A percentile compares a stretch with the other conserved stretches of the same genome.
phyloP scores from a whole-genome alignment of 352 stramenopile genomes.

The Pythium aphanidermatum region DNA sequence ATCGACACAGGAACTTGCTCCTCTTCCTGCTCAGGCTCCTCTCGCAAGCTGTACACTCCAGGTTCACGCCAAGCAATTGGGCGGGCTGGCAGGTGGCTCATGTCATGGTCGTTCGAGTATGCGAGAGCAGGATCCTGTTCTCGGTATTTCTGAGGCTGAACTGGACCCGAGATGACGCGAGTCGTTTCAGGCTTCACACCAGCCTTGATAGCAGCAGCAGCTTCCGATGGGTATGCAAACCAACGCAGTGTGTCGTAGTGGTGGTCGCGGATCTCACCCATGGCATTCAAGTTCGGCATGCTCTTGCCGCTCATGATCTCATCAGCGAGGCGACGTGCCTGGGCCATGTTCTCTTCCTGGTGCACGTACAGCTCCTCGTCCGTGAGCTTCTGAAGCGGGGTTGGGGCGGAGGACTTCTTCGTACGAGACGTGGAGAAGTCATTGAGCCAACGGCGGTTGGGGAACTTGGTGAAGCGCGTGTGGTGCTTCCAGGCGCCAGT shows the following conservation, averaged over 20 bases:
- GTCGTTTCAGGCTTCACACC: not conserved
- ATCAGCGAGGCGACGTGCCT: slow-evolving; percentile 17
- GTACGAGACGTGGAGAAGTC: slow-evolving; percentile 8
- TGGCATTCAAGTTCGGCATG: slow-evolving; percentile 2
- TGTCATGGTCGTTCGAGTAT: slow-evolving; percentile 2
- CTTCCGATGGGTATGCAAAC: slow-evolving; percentile 42
- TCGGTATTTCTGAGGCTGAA: slow-evolving; percentile 24
- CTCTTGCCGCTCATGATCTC: slow-evolving; percentile 7
- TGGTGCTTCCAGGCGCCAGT: slow-evolving; percentile 90
- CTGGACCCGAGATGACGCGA: slow-evolving; percentile 7
- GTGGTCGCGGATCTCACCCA: slow-evolving; percentile 20
- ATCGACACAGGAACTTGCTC: not conserved
- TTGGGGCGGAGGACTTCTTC: not conserved
- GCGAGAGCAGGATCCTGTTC: slow-evolving; percentile 9
- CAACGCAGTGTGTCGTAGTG: slow-evolving; percentile 31
- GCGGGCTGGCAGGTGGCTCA: not conserved
- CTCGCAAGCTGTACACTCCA: not conserved
- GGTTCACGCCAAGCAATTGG: slow-evolving; percentile 5
- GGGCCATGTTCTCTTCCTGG: slow-evolving; percentile 11
- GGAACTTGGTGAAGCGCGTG: slow-evolving; percentile 26
- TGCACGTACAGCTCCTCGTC: slow-evolving; percentile 11
- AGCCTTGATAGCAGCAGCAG: slow-evolving; percentile 12
- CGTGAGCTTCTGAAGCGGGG: not conserved
- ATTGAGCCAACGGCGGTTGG: slow-evolving; percentile 23
- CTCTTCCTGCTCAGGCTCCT: not conserved